Base-by-base conservation (phyloP, 2,329 filamentous ascomycete genomes). In the Lachnum nothofagi region DNA sequence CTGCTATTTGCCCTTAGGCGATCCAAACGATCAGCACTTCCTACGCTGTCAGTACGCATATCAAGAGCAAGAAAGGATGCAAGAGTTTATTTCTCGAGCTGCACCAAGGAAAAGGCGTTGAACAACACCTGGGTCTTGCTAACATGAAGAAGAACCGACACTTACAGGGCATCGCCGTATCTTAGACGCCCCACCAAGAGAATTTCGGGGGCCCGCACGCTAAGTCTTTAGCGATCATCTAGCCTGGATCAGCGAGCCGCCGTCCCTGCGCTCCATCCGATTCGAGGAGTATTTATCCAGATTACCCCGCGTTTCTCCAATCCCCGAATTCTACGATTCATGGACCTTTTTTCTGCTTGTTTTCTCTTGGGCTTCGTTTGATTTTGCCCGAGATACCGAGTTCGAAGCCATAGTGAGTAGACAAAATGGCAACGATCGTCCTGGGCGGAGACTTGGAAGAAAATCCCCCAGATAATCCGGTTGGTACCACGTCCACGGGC, bases 1-100 rank as follows among this genome's bases (percentile, higher is more conserved):
- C 8, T 57, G 54, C 29, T 41, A 27, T 7, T 44, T 42, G 2
- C 41, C 48, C 4, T 17, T 52, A 19, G 46, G 55, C 23, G 46
- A 51, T 35, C 25, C 45, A 2, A 52, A 35, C 38, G 35, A 53
- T 43, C 56, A 55, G 22, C 52, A 59, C 37, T 35, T 54, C 3
- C 27, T 55, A 16, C 48, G 44, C 23, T 59, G 56, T 33, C 42
- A 42, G 39, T 55, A 50, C 37, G 54, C 54, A 5, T 50, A 54
- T 44, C 51, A 58, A 9, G 56, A 56, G 29, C 23, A 33, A 19
- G 42, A 48, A 22, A 34, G 35, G 16, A 19, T 45, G 25, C 31
- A 48, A 17, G 9, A 17, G n/a, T 14, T 14, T 8, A 19, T 39
- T 12, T 19, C 16, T 16, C 14, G 25, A 17, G 25, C 35, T 16